Evolutionary conservation across 2,329 filamentous ascomycete genomes (phyloP).

Genomic region (Colletotrichum sidae): DNA sequence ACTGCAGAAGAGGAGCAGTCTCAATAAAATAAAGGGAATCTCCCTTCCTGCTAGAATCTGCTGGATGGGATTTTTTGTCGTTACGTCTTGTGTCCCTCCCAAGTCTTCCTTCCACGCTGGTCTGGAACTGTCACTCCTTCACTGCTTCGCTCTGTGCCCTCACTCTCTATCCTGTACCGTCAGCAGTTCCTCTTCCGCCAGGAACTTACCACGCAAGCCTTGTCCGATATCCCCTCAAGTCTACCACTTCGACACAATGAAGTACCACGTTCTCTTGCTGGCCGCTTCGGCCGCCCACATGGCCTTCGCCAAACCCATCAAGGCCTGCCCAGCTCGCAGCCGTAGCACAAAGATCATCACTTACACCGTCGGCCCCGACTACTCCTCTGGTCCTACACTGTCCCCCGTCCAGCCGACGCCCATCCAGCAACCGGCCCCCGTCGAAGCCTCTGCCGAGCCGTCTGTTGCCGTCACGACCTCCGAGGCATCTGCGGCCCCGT

Average conservation of each 20-base stretch:
- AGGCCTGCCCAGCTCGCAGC: slow-evolving; percentile 15
- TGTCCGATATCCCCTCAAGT: slow-evolving; percentile 5
- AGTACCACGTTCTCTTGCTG: slow-evolving; percentile 35
- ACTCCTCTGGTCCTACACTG: slow-evolving; percentile 10
- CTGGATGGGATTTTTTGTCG: not conserved
- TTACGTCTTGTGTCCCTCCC: not conserved
- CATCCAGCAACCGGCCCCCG: slow-evolving; percentile 13
- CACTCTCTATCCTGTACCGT: not conserved
- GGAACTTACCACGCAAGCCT: slow-evolving; percentile 3
- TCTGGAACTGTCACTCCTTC: slow-evolving; percentile 30
- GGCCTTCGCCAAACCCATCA: slow-evolving; percentile 34
- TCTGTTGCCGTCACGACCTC: slow-evolving; percentile 13
- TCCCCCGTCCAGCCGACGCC: slow-evolving; percentile 23
- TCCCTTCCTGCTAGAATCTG: not conserved
- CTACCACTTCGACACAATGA: slow-evolving; percentile 35
- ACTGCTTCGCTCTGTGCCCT: slow-evolving; percentile 22
- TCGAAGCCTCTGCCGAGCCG: slow-evolving; percentile 15
- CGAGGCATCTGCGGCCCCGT: slow-evolving; percentile 12
- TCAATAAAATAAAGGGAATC: slow-evolving; percentile 11
- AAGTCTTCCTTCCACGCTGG: slow-evolving; percentile 24
- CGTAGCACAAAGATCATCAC: slow-evolving; percentile 25
- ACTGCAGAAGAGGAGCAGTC: slow-evolving; percentile 12
- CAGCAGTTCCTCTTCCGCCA: slow-evolving; percentile 15
- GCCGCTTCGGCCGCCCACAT: slow-evolving; percentile 35
- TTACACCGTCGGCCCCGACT: slow-evolving; percentile 5